These are phyloP conservation scores for Serendipita indica DNA, from an alignment of 768 basidiomycete species.

Conservation along the genomic window DNA sequence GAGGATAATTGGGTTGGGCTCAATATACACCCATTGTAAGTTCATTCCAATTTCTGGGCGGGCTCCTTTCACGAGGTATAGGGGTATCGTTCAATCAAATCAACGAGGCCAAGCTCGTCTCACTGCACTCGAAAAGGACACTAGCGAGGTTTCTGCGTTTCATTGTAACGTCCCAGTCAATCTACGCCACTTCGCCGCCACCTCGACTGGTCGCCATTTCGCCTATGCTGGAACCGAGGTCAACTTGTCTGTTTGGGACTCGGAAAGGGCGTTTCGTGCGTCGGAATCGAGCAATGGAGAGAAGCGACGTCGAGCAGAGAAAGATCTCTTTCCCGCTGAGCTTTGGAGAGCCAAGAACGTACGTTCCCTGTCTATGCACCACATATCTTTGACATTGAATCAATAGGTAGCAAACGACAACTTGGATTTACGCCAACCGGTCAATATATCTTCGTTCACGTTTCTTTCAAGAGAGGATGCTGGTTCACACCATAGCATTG, in stretches of 20 bases:
- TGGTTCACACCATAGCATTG: constrained; percentile 32
- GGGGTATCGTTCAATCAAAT: constrained; percentile 53
- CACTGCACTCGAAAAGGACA: constrained; percentile 21
- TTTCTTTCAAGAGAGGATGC: constrained; percentile 30
- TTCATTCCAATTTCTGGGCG: constrained; percentile 9
- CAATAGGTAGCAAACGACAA: constrained; percentile 54
- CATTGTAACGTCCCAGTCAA: constrained; percentile 11
- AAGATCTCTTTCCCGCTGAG: constrained; percentile 49
- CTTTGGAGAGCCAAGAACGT: constrained; percentile 79
- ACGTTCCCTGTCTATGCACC: constrained; percentile 12
- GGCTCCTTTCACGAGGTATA: constrained; percentile 9
- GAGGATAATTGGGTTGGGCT: constrained; percentile 51
- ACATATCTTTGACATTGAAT: not conserved
- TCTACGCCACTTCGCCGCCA: constrained; percentile 37
- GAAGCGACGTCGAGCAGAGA: constrained; percentile 33
- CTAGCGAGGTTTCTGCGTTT: constrained; percentile 16
- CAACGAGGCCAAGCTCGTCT: constrained; percentile 57
- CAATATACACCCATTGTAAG: constrained; percentile 35
- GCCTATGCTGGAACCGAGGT: constrained; percentile 80
- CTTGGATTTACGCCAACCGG: constrained; percentile 60
- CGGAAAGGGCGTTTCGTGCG: constrained; percentile 37
- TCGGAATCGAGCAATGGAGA: constrained; percentile 33
- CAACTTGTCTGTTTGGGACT: constrained; percentile 67
- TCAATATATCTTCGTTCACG: constrained; percentile 55
- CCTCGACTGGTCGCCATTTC: constrained; percentile 50